Evolutionary conservation across 1,284 basidiomycete genomes (phyloP), one percentile per base, ranked within the genome.

Genomic region (Ceratobasidium sp.): DNA sequence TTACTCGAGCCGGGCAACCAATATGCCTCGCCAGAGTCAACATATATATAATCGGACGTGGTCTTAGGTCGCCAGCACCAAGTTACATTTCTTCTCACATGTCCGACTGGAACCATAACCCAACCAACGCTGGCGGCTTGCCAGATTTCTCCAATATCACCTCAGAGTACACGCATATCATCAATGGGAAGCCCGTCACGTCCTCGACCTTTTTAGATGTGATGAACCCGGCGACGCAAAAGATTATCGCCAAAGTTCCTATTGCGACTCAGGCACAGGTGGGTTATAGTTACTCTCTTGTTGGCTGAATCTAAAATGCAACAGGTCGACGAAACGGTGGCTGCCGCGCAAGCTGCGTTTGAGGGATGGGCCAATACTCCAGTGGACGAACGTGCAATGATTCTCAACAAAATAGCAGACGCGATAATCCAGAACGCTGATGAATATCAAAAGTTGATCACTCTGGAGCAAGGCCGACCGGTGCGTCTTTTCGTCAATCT

Each of bases 201-300:
- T 70, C 65, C 16, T 16, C 52, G 4, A 55, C 18, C 9, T 57
- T 26, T 1, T 53, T 70, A 28, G 53, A 58, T 34, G 65, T 70
- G 2, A 43, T 58, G 12, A 70, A 70, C 18, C 65, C 65, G 3
- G 65, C 36, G 1, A 70, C 65, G 1, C 65, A 70, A 18, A 16
- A 70, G 65, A 70, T 58, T n/a, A 46, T 70, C 16, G 65, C 53
- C 53, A 39, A 57, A 30, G 65, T 57, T 48, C 65, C 65, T 16
- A 39, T 70, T 34, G 65, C 65, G 53, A 58, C 65, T 18, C 57
- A 70, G 30, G 65, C 57, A n/a, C 65, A 70, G 41, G 65, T 58
- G 18, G 12, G 53, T 70, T 6, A n/a, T 4, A 23, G 36, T 14
- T 5, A 39, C 14, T 5, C 9, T 16, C 45, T 8, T 2, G 21